Base-by-base conservation (phyloP, 73 alveolate genomes). In the Stentor roeselii region DNA sequence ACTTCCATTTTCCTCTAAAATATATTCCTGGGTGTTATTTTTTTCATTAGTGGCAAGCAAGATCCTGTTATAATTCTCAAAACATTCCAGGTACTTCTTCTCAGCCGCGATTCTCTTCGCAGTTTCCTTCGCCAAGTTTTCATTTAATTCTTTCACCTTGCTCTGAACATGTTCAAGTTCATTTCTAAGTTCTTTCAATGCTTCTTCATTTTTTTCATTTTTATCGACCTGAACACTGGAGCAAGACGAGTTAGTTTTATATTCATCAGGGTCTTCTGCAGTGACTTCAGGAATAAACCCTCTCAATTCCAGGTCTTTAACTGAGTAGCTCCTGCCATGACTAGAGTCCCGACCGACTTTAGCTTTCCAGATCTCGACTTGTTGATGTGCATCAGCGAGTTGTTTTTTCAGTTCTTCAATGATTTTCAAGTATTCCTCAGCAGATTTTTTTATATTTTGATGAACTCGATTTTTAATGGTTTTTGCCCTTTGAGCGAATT, bases 401-500 rank as follows among this genome's bases (percentile, higher is more conserved):
- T 50, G 67, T 50, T 11, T 50, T 50, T 50, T 50, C 67, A 50
- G 21, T 50, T 50, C 67, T 50, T 50, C 67, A 61, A 61, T 61
- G 38, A 61, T 61, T 61, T 61, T 61, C 15, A 61, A 11, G 38
- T 61, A 61, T 14, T 61, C 37, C 27, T n/a, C 37, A 61, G 38
- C 58, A 61, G 82, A 61, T 35, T 36, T 61, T 61, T 61, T 61
- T 61, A 61, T 61, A 61, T 61, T 61, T 36, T 6, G 21, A 30
- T 35, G 37, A 14, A 35, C 75, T 76, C 27, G 80, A 82, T 97
- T 97, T 92, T 95, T 96, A 50, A 97, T 97, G 86, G 84, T 83
- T 86, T 91, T 91, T 3, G 98, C 99, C 83, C 98, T 93, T 78
- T 94, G 93, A 38, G 99, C 99, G 86, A 95, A 95, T 85, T 95